These are phyloP conservation scores for Acrocalymma vagum DNA, from an alignment of 2,329 filamentous ascomycete species.

Conservation along the genomic window DNA sequence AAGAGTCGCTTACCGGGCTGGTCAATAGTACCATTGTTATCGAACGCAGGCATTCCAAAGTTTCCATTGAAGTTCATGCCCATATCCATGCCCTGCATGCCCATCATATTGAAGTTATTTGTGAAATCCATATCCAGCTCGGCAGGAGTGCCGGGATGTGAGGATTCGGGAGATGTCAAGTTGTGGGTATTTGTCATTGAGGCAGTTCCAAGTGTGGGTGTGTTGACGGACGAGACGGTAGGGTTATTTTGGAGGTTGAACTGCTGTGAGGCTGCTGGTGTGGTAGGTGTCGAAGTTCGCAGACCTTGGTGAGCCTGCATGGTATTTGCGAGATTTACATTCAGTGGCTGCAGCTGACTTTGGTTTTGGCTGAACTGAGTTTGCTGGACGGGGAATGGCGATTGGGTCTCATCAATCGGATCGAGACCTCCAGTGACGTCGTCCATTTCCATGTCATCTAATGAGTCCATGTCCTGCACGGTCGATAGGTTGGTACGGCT, in stretches of 20 bases:
- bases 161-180: conserved; percentile 70
- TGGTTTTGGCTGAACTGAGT: conserved; percentile 64
- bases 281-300: conserved; percentile 84
- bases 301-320: conserved; percentile 77
- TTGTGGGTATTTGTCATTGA: conserved; percentile 69
- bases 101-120: conserved; percentile 48
- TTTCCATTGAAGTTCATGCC: conserved; percentile 47
- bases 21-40: conserved; percentile 70
- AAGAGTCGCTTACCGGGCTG: conserved; percentile 94
- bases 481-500: conserved; percentile 51
- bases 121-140: conserved; percentile 78
- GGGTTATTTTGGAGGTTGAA: conserved; percentile 91
- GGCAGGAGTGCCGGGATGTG: conserved; percentile 73
- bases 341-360: conserved; percentile 73
- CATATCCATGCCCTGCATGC: conserved; percentile 39
- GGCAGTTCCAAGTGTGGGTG: conserved; percentile 85
- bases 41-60: conserved; percentile 52
- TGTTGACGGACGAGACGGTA: conserved; percentile 96
- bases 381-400: conserved; percentile 64
- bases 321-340: conserved; percentile 79
- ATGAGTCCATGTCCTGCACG: conserved; percentile 75
- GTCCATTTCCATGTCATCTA: conserved; percentile 98
- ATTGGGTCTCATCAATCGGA: conserved; percentile 74
- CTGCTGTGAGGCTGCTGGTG: conserved; percentile 72
- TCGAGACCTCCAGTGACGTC: conserved; percentile 67